phyloP scores from a whole-genome alignment of 116 monocot species.

The Trichopus zeylanicus region DNA sequence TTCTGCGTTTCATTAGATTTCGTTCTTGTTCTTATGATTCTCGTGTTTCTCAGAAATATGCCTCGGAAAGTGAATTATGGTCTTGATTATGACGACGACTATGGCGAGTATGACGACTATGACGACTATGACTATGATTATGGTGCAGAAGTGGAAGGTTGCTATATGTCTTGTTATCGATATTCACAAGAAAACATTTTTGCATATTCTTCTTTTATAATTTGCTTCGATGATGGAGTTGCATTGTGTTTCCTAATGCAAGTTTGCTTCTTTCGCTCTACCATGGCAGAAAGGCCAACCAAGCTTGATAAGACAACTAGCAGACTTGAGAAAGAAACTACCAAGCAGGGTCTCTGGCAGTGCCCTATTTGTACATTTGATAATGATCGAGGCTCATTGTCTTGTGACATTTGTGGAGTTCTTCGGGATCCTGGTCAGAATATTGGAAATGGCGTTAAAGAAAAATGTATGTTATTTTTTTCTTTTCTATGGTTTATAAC shows the following conservation, averaged over 20 bases:
- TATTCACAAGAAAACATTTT: not conserved
- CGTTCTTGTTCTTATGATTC: no score
- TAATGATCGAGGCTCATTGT: constrained; percentile 47
- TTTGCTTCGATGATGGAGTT: not conserved
- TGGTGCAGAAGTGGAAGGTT: constrained; percentile 16
- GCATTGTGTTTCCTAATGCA: not conserved
- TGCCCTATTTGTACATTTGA: constrained; percentile 72
- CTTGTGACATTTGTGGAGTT: constrained; percentile 84
- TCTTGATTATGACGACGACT: constrained; percentile 37
- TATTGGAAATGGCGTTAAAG: constrained; percentile 9
- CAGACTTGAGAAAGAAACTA: constrained; percentile 8
- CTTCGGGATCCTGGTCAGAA: constrained; percentile 24
- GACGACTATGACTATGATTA: constrained; percentile 18
- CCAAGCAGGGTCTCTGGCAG: constrained; percentile 34
- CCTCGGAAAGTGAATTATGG: constrained; percentile 48
- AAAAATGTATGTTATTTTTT: constrained; percentile 23
- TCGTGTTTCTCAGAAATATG: constrained; percentile 29
- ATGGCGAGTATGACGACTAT: constrained; percentile 44
- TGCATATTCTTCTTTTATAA: not conserved
- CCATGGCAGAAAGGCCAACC: constrained; percentile 12
- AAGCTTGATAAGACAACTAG: constrained; percentile 3
- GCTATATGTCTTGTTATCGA: constrained; percentile 1
- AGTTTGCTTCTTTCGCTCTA: constrained; percentile 3
- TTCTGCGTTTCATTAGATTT: not conserved
- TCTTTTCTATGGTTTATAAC: not conserved